Evolutionary conservation across 2,329 filamentous ascomycete species (phyloP).

Genomic region (Aspergillus sp.): DNA sequence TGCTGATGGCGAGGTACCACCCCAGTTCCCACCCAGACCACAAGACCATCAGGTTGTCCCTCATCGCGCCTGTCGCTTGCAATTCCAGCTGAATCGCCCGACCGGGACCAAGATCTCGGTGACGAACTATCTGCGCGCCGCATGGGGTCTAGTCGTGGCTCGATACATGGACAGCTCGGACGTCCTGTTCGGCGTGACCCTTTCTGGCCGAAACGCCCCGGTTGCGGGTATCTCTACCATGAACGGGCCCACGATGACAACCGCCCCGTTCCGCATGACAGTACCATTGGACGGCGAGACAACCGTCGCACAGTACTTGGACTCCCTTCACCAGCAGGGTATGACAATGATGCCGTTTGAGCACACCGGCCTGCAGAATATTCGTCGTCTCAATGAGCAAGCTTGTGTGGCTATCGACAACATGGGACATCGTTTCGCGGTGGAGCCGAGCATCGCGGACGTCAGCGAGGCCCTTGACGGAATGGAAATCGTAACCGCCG

Average conservation of each 20-base stretch:
- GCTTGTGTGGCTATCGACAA: background rate
- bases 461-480: background rate
- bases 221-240: conserved; percentile 46
- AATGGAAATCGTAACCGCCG: background rate
- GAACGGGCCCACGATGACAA: conserved; percentile 20
- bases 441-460: background rate
- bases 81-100: background rate
- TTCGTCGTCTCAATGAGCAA: background rate
- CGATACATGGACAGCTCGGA: conserved; percentile 43
- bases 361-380: background rate
- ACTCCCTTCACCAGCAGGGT: background rate
- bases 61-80: background rate
- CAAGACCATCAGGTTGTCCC: background rate
- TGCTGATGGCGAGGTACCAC: background rate
- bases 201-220: conserved; percentile 46
- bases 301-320: background rate
- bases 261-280: conserved; percentile 18
- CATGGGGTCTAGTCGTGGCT: conserved; percentile 46
- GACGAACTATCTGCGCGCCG: conserved; percentile 35
- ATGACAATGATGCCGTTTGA: background rate
- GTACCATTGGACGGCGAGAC: background rate
- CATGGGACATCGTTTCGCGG: background rate
- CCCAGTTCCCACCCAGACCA: background rate
- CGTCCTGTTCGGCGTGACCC: conserved; percentile 47
- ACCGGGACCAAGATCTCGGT: background rate